phyloP scores from a whole-genome alignment of 2,329 filamentous ascomycete genomes.

The Fusarium irregulare region DNA sequence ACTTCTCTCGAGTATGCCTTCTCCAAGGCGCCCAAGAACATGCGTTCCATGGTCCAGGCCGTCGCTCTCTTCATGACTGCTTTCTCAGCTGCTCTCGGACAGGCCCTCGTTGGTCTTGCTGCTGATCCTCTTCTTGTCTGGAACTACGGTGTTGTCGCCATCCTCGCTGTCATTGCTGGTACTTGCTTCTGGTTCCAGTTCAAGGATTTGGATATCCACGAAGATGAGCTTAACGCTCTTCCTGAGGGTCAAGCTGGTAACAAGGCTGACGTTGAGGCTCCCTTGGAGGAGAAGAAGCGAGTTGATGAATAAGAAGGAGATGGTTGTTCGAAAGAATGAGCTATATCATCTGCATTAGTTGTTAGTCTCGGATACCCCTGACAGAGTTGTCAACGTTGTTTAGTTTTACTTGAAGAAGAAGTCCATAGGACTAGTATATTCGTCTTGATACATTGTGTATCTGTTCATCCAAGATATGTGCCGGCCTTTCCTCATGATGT shows the following conservation, averaged over 20 bases:
- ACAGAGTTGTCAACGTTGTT: background rate
- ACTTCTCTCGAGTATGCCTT: slow-evolving; percentile 78
- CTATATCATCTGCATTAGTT: background rate
- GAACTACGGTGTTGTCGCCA: slow-evolving; percentile 77
- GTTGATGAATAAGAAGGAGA: slow-evolving; percentile 26
- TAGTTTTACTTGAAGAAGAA: background rate
- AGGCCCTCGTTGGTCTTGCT: slow-evolving; percentile 61
- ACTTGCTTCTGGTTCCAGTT: slow-evolving; percentile 75
- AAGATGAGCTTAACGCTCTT: slow-evolving; percentile 74
- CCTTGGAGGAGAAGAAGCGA: slow-evolving; percentile 35
- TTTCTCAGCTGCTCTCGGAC: slow-evolving; percentile 74
- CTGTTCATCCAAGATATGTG: background rate
- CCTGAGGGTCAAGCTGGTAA: slow-evolving; percentile 50
- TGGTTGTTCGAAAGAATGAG: background rate
- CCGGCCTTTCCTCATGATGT: background rate
- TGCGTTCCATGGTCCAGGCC: slow-evolving; percentile 77
- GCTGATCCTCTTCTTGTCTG: slow-evolving; percentile 75
- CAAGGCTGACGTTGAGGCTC: slow-evolving; percentile 39
- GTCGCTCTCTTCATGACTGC: slow-evolving; percentile 77
- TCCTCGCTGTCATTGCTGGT: slow-evolving; percentile 72
- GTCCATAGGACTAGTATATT: background rate
- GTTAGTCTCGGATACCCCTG: slow-evolving; percentile 2
- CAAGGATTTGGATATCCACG: slow-evolving; percentile 68
- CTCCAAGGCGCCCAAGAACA: slow-evolving; percentile 80
- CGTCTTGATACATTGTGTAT: background rate